phyloP scores from a whole-genome alignment of 768 basidiomycete genomes.

The Sutorius australiensis region DNA sequence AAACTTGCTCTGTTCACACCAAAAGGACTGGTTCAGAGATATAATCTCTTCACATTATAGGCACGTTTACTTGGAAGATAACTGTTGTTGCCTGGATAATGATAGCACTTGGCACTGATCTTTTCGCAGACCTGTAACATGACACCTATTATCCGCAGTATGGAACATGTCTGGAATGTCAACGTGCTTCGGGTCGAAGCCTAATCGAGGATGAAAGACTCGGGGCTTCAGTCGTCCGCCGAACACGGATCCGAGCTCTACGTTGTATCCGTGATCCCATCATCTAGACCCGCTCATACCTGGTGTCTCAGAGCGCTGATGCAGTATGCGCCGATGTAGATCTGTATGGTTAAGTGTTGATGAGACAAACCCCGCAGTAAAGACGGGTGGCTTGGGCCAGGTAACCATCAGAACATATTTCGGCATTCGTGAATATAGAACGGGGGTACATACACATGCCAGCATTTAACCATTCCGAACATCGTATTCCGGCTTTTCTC shows the following conservation, averaged over 20 bases:
- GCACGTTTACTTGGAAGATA: not conserved
- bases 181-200: not conserved
- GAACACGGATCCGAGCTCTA: not conserved
- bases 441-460: too few relatives aligned
- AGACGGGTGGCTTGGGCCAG: not conserved
- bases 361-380: not conserved
- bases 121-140: too few relatives aligned
- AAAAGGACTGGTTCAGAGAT: constrained; percentile 39
- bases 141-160: not conserved
- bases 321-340: not conserved
- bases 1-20: constrained; percentile 36
- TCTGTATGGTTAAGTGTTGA: not conserved
- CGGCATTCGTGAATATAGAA: not conserved
- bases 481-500: not conserved
- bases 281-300: not conserved
- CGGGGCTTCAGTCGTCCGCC: not conserved
- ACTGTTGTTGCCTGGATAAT: constrained; percentile 2
- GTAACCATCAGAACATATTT: not conserved
- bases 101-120: not conserved
- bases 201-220: not conserved
- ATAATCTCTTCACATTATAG: constrained; percentile 1
- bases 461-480: not conserved
- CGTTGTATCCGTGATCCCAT: not conserved
- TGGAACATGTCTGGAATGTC: not conserved
- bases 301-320: not conserved